Evolutionary conservation across 2,329 filamentous ascomycete species (phyloP), one percentile per base, ranked within the genome.

Genomic region (Stenocarpella maydis): DNA sequence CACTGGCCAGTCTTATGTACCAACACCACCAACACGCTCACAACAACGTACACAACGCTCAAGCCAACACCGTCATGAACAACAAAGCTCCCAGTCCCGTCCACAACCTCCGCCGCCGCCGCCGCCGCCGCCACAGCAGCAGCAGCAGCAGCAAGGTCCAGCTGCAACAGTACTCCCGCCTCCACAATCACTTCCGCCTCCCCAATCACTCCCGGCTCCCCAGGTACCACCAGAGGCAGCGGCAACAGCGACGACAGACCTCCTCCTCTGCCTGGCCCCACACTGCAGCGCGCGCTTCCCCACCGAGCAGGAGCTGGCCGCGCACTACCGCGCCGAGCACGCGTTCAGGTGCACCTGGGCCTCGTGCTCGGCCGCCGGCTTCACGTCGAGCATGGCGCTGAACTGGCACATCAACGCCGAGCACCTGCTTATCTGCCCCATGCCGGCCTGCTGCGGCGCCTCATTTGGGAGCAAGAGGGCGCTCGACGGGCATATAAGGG

Each of bases 361-460:
- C 2, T 74, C 76, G 26, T 84, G 82, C 49, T 69, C 74, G 1
- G 76, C 77, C 8, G 71, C 75, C 0, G 77, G 77, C 54, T 84
- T 83, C 65, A 73, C 76, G 2, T 79, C 80, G 1, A 76, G 76
- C 17, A 78, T 79, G 41, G 81, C 78, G 10, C 77, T 84, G 39
- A 76, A 79, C 19, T 80, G 82, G 75, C 82, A 84, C 69, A 81
- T 84, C 47, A 82, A 84, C 67, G 75, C 75, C 24, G 79, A 83
- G 55, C 82, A 84, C 69, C 75, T 84, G 14, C 76, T 84, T 34
- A 73, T 81, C 31, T 84, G 82, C 37, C 82, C 82, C 0, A 76
- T 78, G 1, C 72, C 76, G 0, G 80, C 78, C 0, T 84, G 82
- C 67, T 74, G 76, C 41, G 80, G 83, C 61, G 74, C 73, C n/a